Percentiles rank a stretch among this genome's conserved stretches.
Evolutionary conservation across 768 basidiomycete species (phyloP).

Genomic region (Trametes cinnabarina): DNA sequence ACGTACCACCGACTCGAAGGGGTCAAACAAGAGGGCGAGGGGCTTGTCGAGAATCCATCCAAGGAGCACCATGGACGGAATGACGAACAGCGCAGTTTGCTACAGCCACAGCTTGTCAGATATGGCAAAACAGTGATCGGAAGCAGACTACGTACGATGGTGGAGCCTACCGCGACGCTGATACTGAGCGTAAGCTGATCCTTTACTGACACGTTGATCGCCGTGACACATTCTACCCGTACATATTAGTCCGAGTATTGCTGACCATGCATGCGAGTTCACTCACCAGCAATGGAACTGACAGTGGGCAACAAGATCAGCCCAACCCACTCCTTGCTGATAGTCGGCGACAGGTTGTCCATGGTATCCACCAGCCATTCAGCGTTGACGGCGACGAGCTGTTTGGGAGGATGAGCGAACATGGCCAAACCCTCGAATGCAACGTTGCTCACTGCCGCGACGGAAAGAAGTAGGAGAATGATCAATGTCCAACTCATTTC

Average conservation of each 20-base stretch:
- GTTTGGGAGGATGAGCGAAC: neutral
- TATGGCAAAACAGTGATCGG: no score
- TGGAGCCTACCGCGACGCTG: conserved; percentile 79
- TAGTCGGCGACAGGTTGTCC: conserved; percentile 64
- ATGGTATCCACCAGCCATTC: conserved; percentile 82
- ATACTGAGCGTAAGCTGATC: conserved; percentile 81
- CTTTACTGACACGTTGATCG: conserved; percentile 85
- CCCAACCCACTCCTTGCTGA: conserved; percentile 88
- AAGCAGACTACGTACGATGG: conserved; percentile 50
- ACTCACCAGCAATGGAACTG: conserved; percentile 69
- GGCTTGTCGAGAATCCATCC: conserved; percentile 83
- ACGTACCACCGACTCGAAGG: conserved; percentile 68
- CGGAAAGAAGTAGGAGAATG: conserved; percentile 49
- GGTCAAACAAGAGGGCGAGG: conserved; percentile 80
- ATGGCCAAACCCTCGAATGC: neutral
- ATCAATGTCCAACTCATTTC: conserved; percentile 59
- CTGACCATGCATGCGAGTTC: no score
- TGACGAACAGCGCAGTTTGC: conserved; percentile 74
- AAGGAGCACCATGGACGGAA: conserved; percentile 73
- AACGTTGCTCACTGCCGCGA: conserved; percentile 56
- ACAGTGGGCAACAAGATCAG: conserved; percentile 87
- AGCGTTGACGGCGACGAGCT: conserved; percentile 60
- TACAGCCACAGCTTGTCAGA: no score
- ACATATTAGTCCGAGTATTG: no score
- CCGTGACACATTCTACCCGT: conserved; percentile 78